Conservation (phyloP, 176 grass and related monocot species). For the Pontederia paniculata region DNA sequence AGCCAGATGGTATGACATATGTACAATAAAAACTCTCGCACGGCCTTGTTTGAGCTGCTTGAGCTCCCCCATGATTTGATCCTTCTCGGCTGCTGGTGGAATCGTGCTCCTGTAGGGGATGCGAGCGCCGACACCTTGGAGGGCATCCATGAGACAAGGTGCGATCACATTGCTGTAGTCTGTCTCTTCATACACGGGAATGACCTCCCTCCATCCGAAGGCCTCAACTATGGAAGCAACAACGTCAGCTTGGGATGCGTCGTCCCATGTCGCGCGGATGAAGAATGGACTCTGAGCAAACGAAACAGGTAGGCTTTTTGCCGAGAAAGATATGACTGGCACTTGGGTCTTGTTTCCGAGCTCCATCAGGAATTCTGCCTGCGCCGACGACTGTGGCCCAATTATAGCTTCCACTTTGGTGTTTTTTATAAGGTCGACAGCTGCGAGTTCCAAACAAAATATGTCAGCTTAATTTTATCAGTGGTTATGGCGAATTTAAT, state of each 20-base stretch:
- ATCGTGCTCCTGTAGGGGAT: constrained; percentile 40
- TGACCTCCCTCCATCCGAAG: constrained; percentile 53
- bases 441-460: constrained; percentile 21
- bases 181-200: constrained; percentile 37
- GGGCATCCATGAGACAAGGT: constrained; percentile 49
- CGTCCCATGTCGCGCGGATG: constrained; percentile 54
- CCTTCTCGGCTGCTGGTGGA: constrained; percentile 10
- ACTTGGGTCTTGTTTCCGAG: constrained; percentile 58
- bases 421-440: constrained; percentile 69
- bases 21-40: constrained; percentile 59
- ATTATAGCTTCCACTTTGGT: constrained; percentile 56
- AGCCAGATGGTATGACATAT: constrained; percentile 47
- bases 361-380: constrained; percentile 50
- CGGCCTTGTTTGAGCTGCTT: constrained; percentile 22
- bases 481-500: background rate
- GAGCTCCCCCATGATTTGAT: constrained; percentile 28
- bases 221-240: constrained; percentile 40
- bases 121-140: constrained; percentile 26
- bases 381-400: constrained; percentile 47
- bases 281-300: constrained; percentile 48
- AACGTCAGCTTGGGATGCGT: constrained; percentile 45
- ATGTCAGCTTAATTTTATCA: background rate
- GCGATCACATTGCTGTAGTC: constrained; percentile 37
- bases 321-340: constrained; percentile 62
- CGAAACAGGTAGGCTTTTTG: constrained; percentile 18